A percentile compares a stretch with the other conserved stretches of the same genome.
Evolutionary conservation across 768 basidiomycete genomes (phyloP).

Genomic region (Gloeopeniophorella convolvens): DNA sequence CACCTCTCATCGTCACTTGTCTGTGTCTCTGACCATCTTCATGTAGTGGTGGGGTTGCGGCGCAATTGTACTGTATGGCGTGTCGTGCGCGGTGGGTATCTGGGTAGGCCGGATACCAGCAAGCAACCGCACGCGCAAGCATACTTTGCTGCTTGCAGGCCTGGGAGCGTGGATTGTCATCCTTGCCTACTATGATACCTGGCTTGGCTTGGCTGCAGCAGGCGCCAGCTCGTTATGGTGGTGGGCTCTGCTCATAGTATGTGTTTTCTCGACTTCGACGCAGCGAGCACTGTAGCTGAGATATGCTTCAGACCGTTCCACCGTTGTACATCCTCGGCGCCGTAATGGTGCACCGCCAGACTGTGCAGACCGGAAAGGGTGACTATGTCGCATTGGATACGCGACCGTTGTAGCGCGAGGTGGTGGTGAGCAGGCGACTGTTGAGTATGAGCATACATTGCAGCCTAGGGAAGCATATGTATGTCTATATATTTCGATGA

Average conservation of each 20-base stretch:
- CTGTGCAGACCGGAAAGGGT: not conserved
- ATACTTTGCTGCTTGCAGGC: not conserved
- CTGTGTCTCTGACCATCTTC: too few relatives aligned
- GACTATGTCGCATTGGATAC: not conserved
- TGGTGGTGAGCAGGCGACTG: too few relatives aligned
- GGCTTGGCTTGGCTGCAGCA: slow-evolving; percentile 6
- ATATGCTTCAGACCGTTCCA: not conserved
- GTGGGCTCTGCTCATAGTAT: slow-evolving; percentile 1
- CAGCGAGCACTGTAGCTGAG: not conserved
- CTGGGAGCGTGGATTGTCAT: not conserved
- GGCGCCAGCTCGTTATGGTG: not conserved
- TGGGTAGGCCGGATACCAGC: not conserved
- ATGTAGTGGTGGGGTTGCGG: not conserved
- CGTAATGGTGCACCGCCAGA: not conserved
- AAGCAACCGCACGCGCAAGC: not conserved
- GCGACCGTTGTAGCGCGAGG: not conserved
- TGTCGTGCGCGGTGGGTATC: slow-evolving; percentile 4
- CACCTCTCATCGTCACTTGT: not conserved
- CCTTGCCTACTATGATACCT: slow-evolving; percentile 5
- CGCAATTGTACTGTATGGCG: slow-evolving; percentile 1
- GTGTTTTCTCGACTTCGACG: not conserved
- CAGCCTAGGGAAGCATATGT: too few relatives aligned
- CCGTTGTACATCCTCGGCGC: slow-evolving; percentile 4
- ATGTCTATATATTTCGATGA: too few relatives aligned
- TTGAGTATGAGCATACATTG: too few relatives aligned